Percentiles rank a stretch among this genome's conserved stretches.
Conservation (phyloP, 129 eudicot genomes). For the Artemisia annua region DNA sequence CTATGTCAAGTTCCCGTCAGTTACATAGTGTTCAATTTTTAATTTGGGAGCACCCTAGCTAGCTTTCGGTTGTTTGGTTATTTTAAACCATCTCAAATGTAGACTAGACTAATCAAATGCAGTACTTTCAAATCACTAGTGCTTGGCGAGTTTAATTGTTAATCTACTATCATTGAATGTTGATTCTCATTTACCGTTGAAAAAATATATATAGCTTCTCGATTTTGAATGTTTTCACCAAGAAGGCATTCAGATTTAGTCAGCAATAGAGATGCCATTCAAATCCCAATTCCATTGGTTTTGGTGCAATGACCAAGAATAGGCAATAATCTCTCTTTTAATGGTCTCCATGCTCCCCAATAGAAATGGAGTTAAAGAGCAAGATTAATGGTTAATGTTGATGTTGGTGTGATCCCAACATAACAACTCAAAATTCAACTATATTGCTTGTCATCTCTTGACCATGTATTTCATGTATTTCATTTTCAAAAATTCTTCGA, state of each 20-base stretch:
- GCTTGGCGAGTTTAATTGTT: too few species aligned
- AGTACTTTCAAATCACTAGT: too few species aligned
- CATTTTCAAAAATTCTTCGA: slow-evolving; percentile 33
- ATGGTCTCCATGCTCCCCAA: slow-evolving; percentile 12
- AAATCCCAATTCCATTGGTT: slow-evolving; percentile 11
- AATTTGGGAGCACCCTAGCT: neutral
- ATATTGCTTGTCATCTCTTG: slow-evolving; percentile 11
- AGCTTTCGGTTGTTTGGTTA: neutral
- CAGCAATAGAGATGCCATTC: neutral
- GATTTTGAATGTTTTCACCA: neutral
- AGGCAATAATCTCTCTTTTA: slow-evolving; percentile 23
- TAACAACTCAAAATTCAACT: slow-evolving; percentile 34
- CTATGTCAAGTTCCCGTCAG: too few species aligned
- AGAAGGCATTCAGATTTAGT: neutral
- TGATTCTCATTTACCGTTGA: too few species aligned
- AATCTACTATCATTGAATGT: too few species aligned
- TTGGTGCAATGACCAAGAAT: slow-evolving; percentile 7
- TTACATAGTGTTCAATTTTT: too few species aligned
- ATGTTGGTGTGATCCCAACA: slow-evolving; percentile 38
- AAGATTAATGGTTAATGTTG: slow-evolving; percentile 22
- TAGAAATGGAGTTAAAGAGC: slow-evolving; percentile 6
- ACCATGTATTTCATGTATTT: slow-evolving; percentile 18
- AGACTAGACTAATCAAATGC: neutral
- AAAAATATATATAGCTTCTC: neutral
- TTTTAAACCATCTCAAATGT: neutral